Base-by-base conservation (phyloP, 2,329 filamentous ascomycete genomes). In the Pestalotiopsis sp. region DNA sequence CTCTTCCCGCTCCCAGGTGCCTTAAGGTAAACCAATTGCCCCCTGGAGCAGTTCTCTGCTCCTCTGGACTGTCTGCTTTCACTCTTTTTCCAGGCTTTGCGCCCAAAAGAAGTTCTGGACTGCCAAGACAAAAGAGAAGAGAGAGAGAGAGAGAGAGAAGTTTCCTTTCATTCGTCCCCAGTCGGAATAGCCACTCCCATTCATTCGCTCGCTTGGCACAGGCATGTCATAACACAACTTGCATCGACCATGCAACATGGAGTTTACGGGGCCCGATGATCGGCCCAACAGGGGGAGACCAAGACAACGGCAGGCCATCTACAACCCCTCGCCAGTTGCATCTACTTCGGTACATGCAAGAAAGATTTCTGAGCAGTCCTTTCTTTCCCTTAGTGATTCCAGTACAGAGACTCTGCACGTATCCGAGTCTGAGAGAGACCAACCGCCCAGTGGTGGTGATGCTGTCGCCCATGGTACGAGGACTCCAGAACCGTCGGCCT, bases 181-280 rank as follows among this genome's bases (percentile, higher is more conserved):
- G 45, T 52, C 20, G 45, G n/a, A n/a, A 52, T 39, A 39, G 17
- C 31, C 17, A 27, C 59, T 27, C 9, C 20, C 31, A 39, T 36
- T 62, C 31, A 39, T 36, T 59, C 59, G 31, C 20, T 66, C 31
- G 27, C 36, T 52, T 45, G 39, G 63, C 64, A 56, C 27, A 66
- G 56, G 27, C 27, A 60, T 60, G 64, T 56, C 52, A 31, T 66
- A 66, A 66, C 45, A 52, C 20, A 52, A n/a, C 45, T 60, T 59
- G 49, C 64, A 59, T 59, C 49, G 60, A 64, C 36, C 31, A 60
- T 66, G 64, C 64, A 66, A 66, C 36, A 66, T 66, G 64, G 52
- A 66, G 45, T 58, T 39, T 25, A 59, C 23, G 56, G 64, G 52
- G 31, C 36, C 56, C 38, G 64, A 59, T 17, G 56, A 59, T 31